These are phyloP conservation scores for Epichloe sibirici DNA, from an alignment of 2,329 filamentous ascomycete genomes.

Conservation along the genomic window DNA sequence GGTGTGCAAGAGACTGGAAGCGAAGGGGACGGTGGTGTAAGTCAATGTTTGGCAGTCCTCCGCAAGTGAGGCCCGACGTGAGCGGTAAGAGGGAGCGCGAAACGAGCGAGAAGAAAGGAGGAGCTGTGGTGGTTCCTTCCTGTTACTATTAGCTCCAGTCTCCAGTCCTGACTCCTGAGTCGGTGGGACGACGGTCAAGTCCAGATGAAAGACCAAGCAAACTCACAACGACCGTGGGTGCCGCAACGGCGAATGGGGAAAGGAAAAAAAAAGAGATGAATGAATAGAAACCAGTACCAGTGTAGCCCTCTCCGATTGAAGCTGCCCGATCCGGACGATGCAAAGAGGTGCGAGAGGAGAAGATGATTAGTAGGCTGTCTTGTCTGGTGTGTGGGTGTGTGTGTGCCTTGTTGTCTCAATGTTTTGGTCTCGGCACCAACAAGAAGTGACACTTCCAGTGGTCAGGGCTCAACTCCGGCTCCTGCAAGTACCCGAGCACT, in stretches of 20 bases:
- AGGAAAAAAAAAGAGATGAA: neutral
- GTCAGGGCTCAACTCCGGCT: too few relatives aligned
- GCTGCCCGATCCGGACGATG: neutral
- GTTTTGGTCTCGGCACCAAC: too few relatives aligned
- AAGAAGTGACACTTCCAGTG: too few relatives aligned
- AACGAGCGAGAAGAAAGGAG: neutral
- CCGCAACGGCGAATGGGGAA: neutral
- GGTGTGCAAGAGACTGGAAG: neutral
- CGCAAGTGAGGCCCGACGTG: neutral
- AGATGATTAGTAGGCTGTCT: too few relatives aligned
- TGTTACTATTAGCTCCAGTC: neutral
- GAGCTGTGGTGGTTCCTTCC: conserved; percentile 1
- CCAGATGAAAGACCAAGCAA: neutral
- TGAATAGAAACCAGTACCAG: neutral
- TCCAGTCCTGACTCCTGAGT: neutral
- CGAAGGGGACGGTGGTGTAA: conserved; percentile 5
- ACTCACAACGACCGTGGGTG: conserved; percentile 2
- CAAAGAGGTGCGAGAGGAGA: too few relatives aligned
- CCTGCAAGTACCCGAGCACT: too few relatives aligned
- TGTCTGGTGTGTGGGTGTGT: too few relatives aligned
- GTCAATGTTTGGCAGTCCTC: conserved; percentile 5
- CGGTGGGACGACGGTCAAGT: neutral
- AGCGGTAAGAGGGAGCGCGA: neutral
- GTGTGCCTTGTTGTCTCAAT: too few relatives aligned
- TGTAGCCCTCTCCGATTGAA: neutral